phyloP scores from a whole-genome alignment of 2,329 filamentous ascomycete species.

The Massarina eburnea region DNA sequence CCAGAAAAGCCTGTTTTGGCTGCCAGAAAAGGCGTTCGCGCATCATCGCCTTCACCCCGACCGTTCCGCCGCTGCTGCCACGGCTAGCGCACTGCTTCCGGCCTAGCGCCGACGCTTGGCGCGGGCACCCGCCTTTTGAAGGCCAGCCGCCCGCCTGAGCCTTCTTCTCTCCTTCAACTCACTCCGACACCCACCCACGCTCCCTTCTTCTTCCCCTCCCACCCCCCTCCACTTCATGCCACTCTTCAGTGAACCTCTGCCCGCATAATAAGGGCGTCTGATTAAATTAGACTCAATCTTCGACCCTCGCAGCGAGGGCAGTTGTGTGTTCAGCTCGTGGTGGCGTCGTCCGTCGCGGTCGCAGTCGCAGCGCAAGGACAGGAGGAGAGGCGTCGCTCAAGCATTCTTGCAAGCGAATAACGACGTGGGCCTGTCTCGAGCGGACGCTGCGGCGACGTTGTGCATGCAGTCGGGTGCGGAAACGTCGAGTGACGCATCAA shows the following conservation, averaged over 20 bases:
- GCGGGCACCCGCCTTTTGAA: conserved; percentile 18
- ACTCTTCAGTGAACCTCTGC: conserved; percentile 41
- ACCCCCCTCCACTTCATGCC: conserved; percentile 25
- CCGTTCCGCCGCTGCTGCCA: not conserved
- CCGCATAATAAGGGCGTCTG: conserved; percentile 44
- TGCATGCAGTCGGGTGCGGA: conserved; percentile 36
- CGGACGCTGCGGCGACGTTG: conserved; percentile 20
- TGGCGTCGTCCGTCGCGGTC: conserved; percentile 21
- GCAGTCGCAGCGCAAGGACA: conserved; percentile 11
- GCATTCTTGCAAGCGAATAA: conserved; percentile 19
- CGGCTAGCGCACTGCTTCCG: conserved; percentile 1
- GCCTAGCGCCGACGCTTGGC: conserved; percentile 19
- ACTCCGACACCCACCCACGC: conserved; percentile 11
- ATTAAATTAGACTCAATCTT: conserved; percentile 38
- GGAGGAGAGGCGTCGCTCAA: conserved; percentile 22
- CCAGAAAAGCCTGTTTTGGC: too few species aligned
- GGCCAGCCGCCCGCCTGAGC: conserved; percentile 16
- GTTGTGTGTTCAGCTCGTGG: conserved; percentile 33
- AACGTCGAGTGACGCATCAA: conserved; percentile 40
- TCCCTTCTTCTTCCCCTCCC: conserved; percentile 31
- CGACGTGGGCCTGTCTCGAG: conserved; percentile 13
- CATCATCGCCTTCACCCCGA: conserved; percentile 7
- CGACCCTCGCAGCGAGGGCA: conserved; percentile 34
- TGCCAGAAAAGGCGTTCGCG: too few species aligned
- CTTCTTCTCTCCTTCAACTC: conserved; percentile 12